Evolutionary conservation across 1,284 basidiomycete species (phyloP).

Genomic region (Leccinum fallax): DNA sequence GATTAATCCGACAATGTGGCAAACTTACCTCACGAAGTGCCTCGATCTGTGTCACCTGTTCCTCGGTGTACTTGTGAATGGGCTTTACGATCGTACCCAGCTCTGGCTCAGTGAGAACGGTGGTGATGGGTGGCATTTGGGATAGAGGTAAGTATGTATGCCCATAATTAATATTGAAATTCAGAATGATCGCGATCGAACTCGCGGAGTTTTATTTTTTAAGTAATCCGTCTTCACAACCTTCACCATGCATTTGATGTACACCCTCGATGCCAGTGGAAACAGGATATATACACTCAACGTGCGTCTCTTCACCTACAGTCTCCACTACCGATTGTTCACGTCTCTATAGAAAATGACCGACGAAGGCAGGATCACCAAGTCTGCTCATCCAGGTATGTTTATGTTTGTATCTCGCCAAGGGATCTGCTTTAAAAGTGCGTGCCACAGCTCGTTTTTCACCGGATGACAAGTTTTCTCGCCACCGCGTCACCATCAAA

Average conservation of each 20-base stretch:
- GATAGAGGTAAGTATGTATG: neutral
- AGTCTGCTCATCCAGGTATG: constrained; percentile 91
- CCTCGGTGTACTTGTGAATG: constrained; percentile 60
- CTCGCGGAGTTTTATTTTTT: constrained; percentile 23
- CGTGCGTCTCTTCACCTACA: constrained; percentile 44
- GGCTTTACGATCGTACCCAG: constrained; percentile 53
- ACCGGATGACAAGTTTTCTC: constrained; percentile 96
- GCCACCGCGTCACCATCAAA: constrained; percentile 94
- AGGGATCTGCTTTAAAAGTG: constrained; percentile 11
- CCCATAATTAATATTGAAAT: neutral
- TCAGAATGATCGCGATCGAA: neutral
- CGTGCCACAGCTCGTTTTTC: constrained; percentile 81
- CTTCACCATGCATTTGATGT: constrained; percentile 89
- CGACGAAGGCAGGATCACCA: constrained; percentile 79
- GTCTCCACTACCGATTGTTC: constrained; percentile 2
- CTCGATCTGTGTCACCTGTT: constrained; percentile 61
- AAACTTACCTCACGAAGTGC: constrained; percentile 59
- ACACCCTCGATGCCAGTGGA: constrained; percentile 79
- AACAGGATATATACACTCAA: constrained; percentile 90
- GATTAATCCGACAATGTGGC: neutral
- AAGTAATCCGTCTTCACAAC: neutral
- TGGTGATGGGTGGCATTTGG: constrained; percentile 40
- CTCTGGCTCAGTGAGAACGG: constrained; percentile 49
- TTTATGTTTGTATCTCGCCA: neutral
- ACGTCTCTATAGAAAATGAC: constrained; percentile 71